Evolutionary conservation across 257 asterid species (phyloP).

Genomic region (Capsicum pubescens): DNA sequence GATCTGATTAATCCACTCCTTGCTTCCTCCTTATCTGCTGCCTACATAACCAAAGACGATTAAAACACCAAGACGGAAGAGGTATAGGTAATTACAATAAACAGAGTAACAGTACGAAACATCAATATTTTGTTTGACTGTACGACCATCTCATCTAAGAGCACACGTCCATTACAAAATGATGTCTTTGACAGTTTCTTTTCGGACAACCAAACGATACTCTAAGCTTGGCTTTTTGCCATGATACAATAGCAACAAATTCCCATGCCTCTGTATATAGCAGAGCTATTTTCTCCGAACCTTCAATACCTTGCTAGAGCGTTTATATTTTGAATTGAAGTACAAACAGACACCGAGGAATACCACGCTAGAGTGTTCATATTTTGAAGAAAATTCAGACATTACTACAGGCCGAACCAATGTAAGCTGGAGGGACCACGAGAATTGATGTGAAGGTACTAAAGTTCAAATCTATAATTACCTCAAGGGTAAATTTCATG

Average conservation of each 20-base stretch:
- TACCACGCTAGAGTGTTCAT: neutral
- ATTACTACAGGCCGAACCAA: neutral
- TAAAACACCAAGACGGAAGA: neutral
- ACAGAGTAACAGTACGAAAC: neutral
- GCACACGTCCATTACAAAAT: too few species aligned
- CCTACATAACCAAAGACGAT: conserved; percentile 47
- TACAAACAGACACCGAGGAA: neutral
- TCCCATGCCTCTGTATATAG: neutral
- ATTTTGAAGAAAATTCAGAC: neutral
- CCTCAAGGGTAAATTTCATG: too few species aligned
- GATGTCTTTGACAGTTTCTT: too few species aligned
- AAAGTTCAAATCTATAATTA: neutral
- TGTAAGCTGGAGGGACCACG: neutral
- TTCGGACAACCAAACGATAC: too few species aligned
- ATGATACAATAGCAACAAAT: too few species aligned
- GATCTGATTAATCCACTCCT: conserved; percentile 72
- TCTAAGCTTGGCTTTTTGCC: too few species aligned
- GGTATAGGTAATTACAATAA: neutral
- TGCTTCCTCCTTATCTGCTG: conserved; percentile 69
- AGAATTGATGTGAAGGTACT: neutral
- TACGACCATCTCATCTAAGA: too few species aligned
- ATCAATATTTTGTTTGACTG: neutral
- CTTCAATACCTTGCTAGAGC: too few species aligned
- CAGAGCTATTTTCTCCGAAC: neutral
- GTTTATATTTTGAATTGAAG: too few species aligned